A percentile compares a stretch with the other conserved stretches of the same genome.
These are phyloP conservation scores for Bromus sterilis DNA, from an alignment of 176 grass and related monocot genomes.

Conservation along the genomic window DNA sequence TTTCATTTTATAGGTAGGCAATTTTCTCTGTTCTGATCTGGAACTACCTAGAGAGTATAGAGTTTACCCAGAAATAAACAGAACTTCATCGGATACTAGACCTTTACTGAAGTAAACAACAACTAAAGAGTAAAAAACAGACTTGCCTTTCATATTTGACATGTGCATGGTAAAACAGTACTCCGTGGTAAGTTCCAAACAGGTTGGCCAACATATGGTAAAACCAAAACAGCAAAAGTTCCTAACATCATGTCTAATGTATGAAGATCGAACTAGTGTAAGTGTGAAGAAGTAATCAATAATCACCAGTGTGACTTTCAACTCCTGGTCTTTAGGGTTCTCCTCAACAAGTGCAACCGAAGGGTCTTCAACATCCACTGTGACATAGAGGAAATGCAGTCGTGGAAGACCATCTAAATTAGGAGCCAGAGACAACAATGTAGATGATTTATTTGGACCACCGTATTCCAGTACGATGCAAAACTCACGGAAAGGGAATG, in stretches of 20 bases:
- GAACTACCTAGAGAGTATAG: background rate
- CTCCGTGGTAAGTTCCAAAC: background rate
- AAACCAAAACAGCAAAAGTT: conserved; percentile 8
- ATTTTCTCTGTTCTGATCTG: background rate
- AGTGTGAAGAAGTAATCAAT: background rate
- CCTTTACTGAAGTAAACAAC: background rate
- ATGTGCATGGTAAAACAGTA: background rate
- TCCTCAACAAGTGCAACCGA: conserved; percentile 38
- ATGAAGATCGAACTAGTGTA: background rate
- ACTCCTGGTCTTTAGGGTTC: conserved; percentile 22
- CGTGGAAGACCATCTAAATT: conserved; percentile 57
- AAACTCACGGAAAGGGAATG: conserved; percentile 60
- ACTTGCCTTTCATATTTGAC: conserved; percentile 3
- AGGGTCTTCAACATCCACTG: conserved; percentile 29
- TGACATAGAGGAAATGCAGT: conserved; percentile 69
- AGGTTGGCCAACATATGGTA: background rate
- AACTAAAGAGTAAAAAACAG: background rate
- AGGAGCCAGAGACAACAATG: conserved; percentile 45
- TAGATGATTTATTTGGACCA: conserved; percentile 56
- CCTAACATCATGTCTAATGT: background rate
- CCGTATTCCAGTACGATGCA: conserved; percentile 65
- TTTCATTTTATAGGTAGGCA: background rate
- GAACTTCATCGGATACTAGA: background rate
- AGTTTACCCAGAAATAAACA: background rate
- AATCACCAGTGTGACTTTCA: conserved; percentile 41